Evolutionary conservation across 352 stramenopile genomes (phyloP), one percentile per base, ranked within the genome.

Genomic region (Phytophthora podocarpi): DNA sequence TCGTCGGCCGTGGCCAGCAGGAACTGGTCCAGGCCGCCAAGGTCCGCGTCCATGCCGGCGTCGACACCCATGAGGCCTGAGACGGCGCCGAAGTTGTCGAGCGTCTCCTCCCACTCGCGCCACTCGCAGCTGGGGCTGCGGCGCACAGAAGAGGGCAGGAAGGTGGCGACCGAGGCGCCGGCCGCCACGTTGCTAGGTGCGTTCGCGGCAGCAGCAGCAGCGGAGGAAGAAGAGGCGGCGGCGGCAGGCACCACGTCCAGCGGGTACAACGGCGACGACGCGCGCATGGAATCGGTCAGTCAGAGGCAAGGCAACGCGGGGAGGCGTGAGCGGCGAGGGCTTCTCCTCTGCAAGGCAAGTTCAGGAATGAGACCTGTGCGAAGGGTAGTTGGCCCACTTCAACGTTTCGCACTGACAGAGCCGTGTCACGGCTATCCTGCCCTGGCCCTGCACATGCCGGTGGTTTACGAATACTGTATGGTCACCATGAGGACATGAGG

Each of bases 11-110:
- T 78, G 13, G 76, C 67, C 35, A 91, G 47, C 46, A 91, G 39
- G 39, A 85, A 89, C 42, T 83, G 69, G 63, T 91, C 82, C 18
- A 90, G 69, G 16, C 81, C 70, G 15, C 64, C 66, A 18, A 91
- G 50, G 21, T 92, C 82, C 32, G 81, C 63, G 43, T 90, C 82
- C 39, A 86, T 70, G 36, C 30, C 35, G 32, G 51, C 41, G 45
- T 67, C 51, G 6, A 62, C 37, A 24, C 47, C 52, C 39, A 62
- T 5, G 4, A 65, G 41, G 7, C 56, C 53, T 13, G 53, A 46
- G 2, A 58, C 32, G 13, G 57, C 32, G 18, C 45, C 52, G 32
- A 76, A 70, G 49, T 42, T 58, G 48, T 78, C 68, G 30, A 80
- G 64, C 18, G 51, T 71, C 18, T 70, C 68, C 28, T 80, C 72